Evolutionary conservation across 345 rosid genomes (phyloP).

Genomic region (Cardamine occulta): DNA sequence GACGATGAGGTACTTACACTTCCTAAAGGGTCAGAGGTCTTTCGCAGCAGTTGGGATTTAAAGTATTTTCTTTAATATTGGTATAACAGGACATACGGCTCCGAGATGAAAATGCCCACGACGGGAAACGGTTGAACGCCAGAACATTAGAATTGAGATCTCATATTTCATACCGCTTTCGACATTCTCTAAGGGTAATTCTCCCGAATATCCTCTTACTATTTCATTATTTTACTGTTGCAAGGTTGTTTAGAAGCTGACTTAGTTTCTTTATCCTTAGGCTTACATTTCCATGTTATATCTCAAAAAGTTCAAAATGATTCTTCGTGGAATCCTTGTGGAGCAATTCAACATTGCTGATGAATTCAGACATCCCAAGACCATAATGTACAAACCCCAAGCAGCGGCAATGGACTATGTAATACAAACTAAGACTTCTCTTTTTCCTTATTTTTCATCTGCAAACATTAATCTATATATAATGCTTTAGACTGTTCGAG

Average conservation of each 20-base stretch:
- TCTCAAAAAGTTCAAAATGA: constrained; percentile 72
- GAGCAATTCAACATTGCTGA: constrained; percentile 72
- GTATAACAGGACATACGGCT: constrained; percentile 67
- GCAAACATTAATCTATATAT: background rate
- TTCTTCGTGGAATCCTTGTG: constrained; percentile 83
- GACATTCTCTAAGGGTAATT: constrained; percentile 80
- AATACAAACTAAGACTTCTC: constrained; percentile 42
- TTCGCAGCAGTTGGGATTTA: background rate
- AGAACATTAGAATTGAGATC: constrained; percentile 53
- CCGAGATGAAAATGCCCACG: constrained; percentile 72
- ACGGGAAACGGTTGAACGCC: constrained; percentile 44
- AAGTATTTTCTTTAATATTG: constrained; percentile 4
- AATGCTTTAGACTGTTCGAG: constrained; percentile 36
- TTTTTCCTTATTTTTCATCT: constrained; percentile 4
- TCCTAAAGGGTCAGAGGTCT: constrained; percentile 16
- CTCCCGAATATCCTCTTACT: constrained; percentile 25
- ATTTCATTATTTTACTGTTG: constrained; percentile 21
- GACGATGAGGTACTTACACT: constrained; percentile 69
- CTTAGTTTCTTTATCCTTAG: constrained; percentile 47
- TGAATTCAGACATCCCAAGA: constrained; percentile 54
- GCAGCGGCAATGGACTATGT: constrained; percentile 56
- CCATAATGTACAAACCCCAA: constrained; percentile 75
- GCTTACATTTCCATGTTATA: constrained; percentile 87
- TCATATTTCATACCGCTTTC: constrained; percentile 77
- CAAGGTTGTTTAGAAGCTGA: constrained; percentile 26